These are phyloP conservation scores for Tolypocladium tundrense DNA, from an alignment of 2,329 filamentous ascomycete genomes.

Conservation along the genomic window DNA sequence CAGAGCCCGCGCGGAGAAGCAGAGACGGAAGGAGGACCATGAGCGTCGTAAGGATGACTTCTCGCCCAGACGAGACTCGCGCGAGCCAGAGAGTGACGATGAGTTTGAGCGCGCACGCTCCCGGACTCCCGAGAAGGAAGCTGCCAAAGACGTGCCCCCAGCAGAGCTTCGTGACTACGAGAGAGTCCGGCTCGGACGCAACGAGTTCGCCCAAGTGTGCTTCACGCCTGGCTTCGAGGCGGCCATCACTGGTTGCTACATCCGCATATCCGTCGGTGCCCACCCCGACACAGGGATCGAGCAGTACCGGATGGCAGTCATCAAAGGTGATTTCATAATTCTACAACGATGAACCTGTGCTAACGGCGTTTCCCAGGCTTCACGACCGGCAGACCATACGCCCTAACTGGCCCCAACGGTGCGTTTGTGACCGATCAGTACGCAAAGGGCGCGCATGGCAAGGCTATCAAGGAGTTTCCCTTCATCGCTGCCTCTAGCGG, in stretches of 20 bases:
- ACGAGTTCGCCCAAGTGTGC: slow-evolving; percentile 81
- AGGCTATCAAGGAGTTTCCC: slow-evolving; percentile 73
- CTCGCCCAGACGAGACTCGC: slow-evolving; percentile 19
- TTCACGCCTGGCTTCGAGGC: slow-evolving; percentile 86
- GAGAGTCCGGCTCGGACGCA: slow-evolving; percentile 71
- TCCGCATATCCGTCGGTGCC: slow-evolving; percentile 72
- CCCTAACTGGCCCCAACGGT: slow-evolving; percentile 68
- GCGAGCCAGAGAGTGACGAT: slow-evolving; percentile 63
- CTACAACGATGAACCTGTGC: neutral
- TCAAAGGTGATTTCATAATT: slow-evolving; percentile 54
- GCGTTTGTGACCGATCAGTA: slow-evolving; percentile 80
- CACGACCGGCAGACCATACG: slow-evolving; percentile 69
- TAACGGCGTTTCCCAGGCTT: slow-evolving; percentile 48
- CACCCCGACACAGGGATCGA: slow-evolving; percentile 62
- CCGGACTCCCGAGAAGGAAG: slow-evolving; percentile 50
- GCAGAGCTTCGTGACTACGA: slow-evolving; percentile 75
- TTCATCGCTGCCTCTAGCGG: slow-evolving; percentile 87
- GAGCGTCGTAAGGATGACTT: slow-evolving; percentile 49
- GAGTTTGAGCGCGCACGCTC: slow-evolving; percentile 59
- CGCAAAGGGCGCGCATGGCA: slow-evolving; percentile 70
- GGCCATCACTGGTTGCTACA: slow-evolving; percentile 73
- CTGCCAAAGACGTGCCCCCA: slow-evolving; percentile 58
- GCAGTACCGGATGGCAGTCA: slow-evolving; percentile 78
- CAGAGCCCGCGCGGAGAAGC: slow-evolving; percentile 52
- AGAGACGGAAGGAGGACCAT: slow-evolving; percentile 37